A percentile compares a stretch with the other conserved stretches of the same genome.
Evolutionary conservation across 371 early-diverging fungal species (phyloP).

Genomic region (Mucor ambiguus): DNA sequence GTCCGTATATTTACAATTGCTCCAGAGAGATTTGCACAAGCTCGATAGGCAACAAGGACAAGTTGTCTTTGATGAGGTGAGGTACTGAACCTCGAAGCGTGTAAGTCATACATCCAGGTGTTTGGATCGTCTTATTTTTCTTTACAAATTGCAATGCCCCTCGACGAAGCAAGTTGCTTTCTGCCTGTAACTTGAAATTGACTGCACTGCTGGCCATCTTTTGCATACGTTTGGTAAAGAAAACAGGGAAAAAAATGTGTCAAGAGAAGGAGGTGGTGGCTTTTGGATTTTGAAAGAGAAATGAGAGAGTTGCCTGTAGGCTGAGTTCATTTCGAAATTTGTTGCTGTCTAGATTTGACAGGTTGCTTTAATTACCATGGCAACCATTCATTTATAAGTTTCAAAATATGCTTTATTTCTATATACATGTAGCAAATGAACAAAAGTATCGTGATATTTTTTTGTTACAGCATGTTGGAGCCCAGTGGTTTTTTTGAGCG

Average conservation of each 20-base stretch:
- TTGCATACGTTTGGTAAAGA: constrained; percentile 20
- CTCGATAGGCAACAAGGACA: constrained; percentile 48
- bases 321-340: neutral
- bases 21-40: constrained; percentile 58
- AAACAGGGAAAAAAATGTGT: constrained; percentile 7
- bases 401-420: neutral
- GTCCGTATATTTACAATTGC: constrained; percentile 56
- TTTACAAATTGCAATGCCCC: constrained; percentile 43
- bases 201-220: constrained; percentile 33
- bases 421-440: neutral
- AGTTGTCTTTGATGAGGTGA: constrained; percentile 72
- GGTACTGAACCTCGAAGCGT: constrained; percentile 75
- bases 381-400: neutral
- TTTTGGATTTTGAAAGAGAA: neutral
- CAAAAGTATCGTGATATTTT: no score
- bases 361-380: neutral
- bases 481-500: constrained; percentile 23
- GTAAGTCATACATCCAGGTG: constrained; percentile 74
- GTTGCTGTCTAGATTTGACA: neutral
- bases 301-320: neutral
- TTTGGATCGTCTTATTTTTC: constrained; percentile 50
- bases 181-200: constrained; percentile 26
- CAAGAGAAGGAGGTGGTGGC: constrained; percentile 1
- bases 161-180: constrained; percentile 32
- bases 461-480: neutral